Conservation (phyloP, 306 rosid species). For the Corylus americana region DNA sequence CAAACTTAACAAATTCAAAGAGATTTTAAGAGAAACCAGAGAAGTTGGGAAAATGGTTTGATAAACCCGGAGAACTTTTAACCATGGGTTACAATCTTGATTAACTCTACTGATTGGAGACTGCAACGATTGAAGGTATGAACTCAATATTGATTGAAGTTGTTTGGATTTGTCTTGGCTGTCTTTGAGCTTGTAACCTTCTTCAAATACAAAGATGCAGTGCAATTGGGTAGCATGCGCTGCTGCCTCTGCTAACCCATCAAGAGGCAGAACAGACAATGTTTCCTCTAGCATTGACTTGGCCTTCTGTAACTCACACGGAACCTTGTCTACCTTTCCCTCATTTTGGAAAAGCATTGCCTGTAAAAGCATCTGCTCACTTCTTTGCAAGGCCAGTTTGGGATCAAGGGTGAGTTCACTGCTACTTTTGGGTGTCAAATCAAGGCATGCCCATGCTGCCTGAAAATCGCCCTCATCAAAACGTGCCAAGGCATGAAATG, state of each 20-base stretch:
- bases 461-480: slow-evolving; percentile 87
- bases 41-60: slow-evolving; percentile 67
- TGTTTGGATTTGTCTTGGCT: slow-evolving; percentile 47
- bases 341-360: slow-evolving; percentile 76
- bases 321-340: slow-evolving; percentile 63
- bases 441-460: slow-evolving; percentile 92
- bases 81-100: slow-evolving; percentile 88
- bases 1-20: slow-evolving; percentile 70
- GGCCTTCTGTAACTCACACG: slow-evolving; percentile 75
- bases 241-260: slow-evolving; percentile 86
- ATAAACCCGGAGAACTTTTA: slow-evolving; percentile 86
- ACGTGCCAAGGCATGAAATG: slow-evolving; percentile 89
- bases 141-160: slow-evolving; percentile 54
- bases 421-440: slow-evolving; percentile 94
- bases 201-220: slow-evolving; percentile 77
- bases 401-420: slow-evolving; percentile 94
- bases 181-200: slow-evolving; percentile 63
- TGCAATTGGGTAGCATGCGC: slow-evolving; percentile 76
- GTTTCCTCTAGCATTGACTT: slow-evolving; percentile 86
- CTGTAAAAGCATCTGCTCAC: slow-evolving; percentile 98
- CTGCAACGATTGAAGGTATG: slow-evolving; percentile 57
- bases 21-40: slow-evolving; percentile 60
- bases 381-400: slow-evolving; percentile 86
- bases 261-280: slow-evolving; percentile 76
- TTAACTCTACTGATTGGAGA: slow-evolving; percentile 57